Evolutionary conservation across 257 asterid genomes (phyloP).

Genomic region (Sherardia arvensis): DNA sequence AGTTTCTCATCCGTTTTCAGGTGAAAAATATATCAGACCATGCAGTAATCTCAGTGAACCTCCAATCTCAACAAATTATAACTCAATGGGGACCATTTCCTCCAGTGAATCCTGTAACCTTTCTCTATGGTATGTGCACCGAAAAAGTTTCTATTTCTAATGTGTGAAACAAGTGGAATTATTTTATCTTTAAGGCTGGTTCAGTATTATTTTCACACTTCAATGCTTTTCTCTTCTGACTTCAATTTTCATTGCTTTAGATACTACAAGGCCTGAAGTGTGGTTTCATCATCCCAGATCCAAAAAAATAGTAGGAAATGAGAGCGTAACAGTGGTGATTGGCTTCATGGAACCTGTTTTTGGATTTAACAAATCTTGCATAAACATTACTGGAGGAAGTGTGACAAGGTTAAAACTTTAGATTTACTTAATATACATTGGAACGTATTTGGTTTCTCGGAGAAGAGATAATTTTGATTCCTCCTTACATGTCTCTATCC

Average conservation of each 20-base stretch:
- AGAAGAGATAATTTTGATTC: not conserved
- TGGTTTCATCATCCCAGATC: constrained; percentile 63
- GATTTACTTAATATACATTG: too few species aligned
- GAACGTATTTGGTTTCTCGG: too few species aligned
- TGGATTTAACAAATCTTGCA: constrained; percentile 60
- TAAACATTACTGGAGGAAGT: constrained; percentile 57
- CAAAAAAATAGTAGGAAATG: constrained; percentile 46
- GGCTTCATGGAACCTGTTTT: constrained; percentile 74
- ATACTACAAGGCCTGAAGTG: constrained; percentile 67
- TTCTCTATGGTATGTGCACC: constrained; percentile 67
- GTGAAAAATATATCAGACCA: constrained; percentile 37
- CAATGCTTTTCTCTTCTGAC: too few species aligned
- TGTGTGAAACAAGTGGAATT: not conserved
- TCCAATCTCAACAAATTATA: constrained; percentile 43
- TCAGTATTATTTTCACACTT: not conserved
- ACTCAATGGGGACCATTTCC: constrained; percentile 74
- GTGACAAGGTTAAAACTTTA: constrained; percentile 47
- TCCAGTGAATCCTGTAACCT: constrained; percentile 65
- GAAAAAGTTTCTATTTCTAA: too few species aligned
- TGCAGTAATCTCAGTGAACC: constrained; percentile 59
- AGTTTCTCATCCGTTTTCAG: constrained; percentile 34
- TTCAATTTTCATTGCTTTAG: too few species aligned
- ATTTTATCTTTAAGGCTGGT: too few species aligned
- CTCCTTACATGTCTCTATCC: constrained; percentile 9
- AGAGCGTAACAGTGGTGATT: constrained; percentile 41